These are phyloP conservation scores for Phytophthora podocarpi DNA, from an alignment of 352 stramenopile genomes.

Conservation along the genomic window DNA sequence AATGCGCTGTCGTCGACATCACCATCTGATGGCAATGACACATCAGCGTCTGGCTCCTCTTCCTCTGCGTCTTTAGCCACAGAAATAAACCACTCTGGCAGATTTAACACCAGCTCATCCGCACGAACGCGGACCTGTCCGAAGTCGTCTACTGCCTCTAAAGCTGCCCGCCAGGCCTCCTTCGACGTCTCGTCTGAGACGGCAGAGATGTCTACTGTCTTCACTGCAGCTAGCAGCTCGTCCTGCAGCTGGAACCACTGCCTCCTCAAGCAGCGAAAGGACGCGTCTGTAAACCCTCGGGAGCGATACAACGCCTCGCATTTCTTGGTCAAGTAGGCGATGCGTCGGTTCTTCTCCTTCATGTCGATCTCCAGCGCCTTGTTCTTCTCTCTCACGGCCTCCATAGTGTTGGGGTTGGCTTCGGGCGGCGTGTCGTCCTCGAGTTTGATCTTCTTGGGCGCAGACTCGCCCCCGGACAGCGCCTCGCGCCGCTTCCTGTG, in stretches of 20 bases:
- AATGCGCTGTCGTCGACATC: conserved; percentile 29
- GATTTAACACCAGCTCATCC: conserved; percentile 50
- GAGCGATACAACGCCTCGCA: conserved; percentile 74
- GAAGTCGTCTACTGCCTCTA: conserved; percentile 47
- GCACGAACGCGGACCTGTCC: conserved; percentile 45
- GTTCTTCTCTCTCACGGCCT: conserved; percentile 78
- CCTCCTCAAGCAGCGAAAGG: conserved; percentile 59
- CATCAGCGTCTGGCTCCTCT: conserved; percentile 35
- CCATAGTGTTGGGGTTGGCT: conserved; percentile 80
- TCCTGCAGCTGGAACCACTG: conserved; percentile 78
- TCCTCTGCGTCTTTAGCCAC: conserved; percentile 56
- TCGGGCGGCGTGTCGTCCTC: conserved; percentile 63
- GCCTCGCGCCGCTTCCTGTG: conserved; percentile 52
- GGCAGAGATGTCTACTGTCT: conserved; percentile 22
- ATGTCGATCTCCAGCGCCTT: conserved; percentile 74
- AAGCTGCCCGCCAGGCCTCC: conserved; percentile 40
- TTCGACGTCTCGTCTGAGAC: conserved; percentile 18
- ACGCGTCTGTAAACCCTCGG: conserved; percentile 48
- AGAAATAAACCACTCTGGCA: conserved; percentile 78
- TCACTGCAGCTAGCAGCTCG: conserved; percentile 43
- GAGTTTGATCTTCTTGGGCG: conserved; percentile 71
- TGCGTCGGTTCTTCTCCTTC: conserved; percentile 84
- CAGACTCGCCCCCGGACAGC: conserved; percentile 18
- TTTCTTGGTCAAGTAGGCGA: conserved; percentile 65
- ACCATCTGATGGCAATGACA: conserved; percentile 33